Percentiles rank a stretch among this genome's conserved stretches.
Evolutionary conservation across 306 rosid genomes (phyloP).

Genomic region (Alnus rubra): DNA sequence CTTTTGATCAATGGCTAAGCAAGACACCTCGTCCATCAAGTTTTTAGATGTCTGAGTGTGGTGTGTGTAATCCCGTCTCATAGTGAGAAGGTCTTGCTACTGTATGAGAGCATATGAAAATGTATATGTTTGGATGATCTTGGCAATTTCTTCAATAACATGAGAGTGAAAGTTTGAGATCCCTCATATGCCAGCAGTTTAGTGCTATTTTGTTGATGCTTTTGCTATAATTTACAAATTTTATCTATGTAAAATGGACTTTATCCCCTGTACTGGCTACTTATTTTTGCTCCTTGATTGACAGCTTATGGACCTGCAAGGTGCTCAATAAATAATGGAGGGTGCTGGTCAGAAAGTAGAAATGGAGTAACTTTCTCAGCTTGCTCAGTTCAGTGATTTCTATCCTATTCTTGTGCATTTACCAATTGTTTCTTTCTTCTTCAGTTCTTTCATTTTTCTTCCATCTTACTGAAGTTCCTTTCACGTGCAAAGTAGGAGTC

Average conservation of each 20-base stretch:
- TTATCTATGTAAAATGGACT: not conserved
- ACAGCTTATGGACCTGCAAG: constrained; percentile 96
- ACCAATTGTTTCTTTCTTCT: not conserved
- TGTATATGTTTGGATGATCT: not conserved
- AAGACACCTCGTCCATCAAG: not conserved
- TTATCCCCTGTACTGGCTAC: not conserved
- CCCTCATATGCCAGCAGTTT: not conserved
- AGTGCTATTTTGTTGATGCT: constrained; percentile 2
- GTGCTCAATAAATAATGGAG: constrained; percentile 78
- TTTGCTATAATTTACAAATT: constrained; percentile 16
- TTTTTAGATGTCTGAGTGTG: not conserved
- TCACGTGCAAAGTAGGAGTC: constrained; percentile 47
- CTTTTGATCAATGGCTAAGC: not conserved
- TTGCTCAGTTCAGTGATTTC: constrained; percentile 85
- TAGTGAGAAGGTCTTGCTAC: not conserved
- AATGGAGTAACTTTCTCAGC: constrained; percentile 60
- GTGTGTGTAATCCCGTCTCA: not conserved
- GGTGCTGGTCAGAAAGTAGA: constrained; percentile 81
- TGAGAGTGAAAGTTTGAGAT: not conserved
- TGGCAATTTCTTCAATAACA: not conserved
- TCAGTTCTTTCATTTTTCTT: not conserved
- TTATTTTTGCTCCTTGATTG: constrained; percentile 20
- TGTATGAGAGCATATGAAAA: not conserved
- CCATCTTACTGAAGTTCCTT: constrained; percentile 28
- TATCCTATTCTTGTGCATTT: constrained; percentile 22